These are phyloP conservation scores for Wickerhamiella cacticola DNA, from an alignment of 805 yeast genomes.

Conservation along the genomic window DNA sequence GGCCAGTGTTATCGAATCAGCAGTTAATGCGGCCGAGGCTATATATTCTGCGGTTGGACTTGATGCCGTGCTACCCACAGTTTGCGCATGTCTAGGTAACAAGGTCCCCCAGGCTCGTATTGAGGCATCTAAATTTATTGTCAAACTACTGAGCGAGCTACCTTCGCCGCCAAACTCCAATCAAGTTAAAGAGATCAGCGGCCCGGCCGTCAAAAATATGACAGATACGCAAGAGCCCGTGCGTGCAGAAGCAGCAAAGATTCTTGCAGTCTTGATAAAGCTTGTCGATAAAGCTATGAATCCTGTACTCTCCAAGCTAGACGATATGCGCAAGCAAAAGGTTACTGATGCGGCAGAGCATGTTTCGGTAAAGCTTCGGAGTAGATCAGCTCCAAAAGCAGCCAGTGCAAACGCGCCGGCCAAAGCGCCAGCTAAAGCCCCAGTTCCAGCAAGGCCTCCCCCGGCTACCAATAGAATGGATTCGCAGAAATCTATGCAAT, in stretches of 20 bases:
- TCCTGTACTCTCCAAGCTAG: conserved; percentile 53
- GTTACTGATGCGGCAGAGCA: conserved; percentile 46
- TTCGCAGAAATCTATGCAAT: too few relatives aligned
- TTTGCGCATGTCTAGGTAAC: conserved; percentile 49
- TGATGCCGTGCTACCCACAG: conserved; percentile 46
- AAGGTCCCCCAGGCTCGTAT: conserved; percentile 75
- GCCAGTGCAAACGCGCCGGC: conserved; percentile 15
- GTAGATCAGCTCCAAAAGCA: conserved; percentile 28
- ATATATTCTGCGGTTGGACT: conserved; percentile 42
- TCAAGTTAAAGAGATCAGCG: conserved; percentile 49
- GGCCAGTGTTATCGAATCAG: conserved; percentile 57
- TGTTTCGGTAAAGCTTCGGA: conserved; percentile 38
- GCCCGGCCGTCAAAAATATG: conserved; percentile 47
- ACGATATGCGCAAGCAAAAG: conserved; percentile 60
- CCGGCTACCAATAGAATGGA: too few relatives aligned
- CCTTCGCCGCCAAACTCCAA: conserved; percentile 36
- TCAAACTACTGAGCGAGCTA: conserved; percentile 48
- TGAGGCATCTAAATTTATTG: conserved; percentile 54
- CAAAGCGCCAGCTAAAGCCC: too few relatives aligned
- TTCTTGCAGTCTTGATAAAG: conserved; percentile 72
- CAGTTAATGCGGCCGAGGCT: conserved; percentile 54
- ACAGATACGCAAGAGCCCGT: conserved; percentile 77
- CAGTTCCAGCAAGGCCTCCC: too few relatives aligned
- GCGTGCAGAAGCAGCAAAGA: conserved; percentile 62
- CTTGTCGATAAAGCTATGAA: conserved; percentile 62